Evolutionary conservation across 208 protist species (phyloP).

Genomic region (Acanthamoeba culbertsoni): DNA sequence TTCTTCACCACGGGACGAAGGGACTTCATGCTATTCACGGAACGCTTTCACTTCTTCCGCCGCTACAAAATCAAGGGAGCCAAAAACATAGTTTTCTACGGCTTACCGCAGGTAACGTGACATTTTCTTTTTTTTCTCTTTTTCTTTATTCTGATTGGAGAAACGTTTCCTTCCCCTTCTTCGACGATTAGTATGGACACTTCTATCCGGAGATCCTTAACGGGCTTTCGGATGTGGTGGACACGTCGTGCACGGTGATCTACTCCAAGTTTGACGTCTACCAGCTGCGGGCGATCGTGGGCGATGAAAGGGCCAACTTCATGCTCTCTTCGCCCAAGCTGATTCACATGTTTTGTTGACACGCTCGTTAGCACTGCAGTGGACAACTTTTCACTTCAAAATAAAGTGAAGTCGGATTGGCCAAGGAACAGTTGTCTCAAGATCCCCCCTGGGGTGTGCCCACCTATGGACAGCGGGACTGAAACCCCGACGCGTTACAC

Average conservation of each 20-base stretch:
- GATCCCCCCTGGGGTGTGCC: too few relatives aligned
- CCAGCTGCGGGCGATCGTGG: constrained; percentile 90
- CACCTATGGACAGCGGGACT: too few relatives aligned
- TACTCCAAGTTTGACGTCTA: constrained; percentile 91
- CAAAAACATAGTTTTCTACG: constrained; percentile 94
- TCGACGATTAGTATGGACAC: constrained; percentile 81
- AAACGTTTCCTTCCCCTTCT: background rate
- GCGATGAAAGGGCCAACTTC: constrained; percentile 81
- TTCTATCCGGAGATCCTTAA: constrained; percentile 94
- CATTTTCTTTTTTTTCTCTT: background rate
- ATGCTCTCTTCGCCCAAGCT: constrained; percentile 79
- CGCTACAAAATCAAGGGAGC: constrained; percentile 92
- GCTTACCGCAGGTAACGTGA: constrained; percentile 81
- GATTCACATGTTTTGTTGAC: constrained; percentile 78
- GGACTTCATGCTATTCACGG: constrained; percentile 92
- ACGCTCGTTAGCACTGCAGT: background rate
- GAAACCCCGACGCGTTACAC: too few relatives aligned
- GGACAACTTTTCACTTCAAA: background rate
- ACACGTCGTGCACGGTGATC: constrained; percentile 81
- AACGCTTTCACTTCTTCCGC: constrained; percentile 96
- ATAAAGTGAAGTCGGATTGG: background rate
- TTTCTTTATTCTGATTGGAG: background rate
- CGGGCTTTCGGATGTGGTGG: constrained; percentile 25
- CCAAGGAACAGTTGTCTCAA: background rate
- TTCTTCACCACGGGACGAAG: constrained; percentile 86